Evolutionary conservation across 371 early-diverging fungal genomes (phyloP).

Genomic region (Zopfochytrium polystomum): DNA sequence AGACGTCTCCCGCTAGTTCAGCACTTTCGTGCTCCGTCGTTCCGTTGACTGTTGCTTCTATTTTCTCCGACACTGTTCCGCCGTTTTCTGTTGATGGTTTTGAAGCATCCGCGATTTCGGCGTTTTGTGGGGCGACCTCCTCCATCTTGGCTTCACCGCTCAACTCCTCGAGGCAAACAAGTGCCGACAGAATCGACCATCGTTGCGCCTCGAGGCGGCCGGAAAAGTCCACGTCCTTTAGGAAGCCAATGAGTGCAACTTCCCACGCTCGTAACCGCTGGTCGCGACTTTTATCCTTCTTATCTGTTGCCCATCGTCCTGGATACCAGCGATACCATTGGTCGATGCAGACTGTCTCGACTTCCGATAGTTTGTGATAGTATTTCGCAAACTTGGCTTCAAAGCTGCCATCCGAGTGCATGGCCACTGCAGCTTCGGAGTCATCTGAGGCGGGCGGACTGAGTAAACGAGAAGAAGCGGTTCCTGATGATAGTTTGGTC

Average conservation of each 20-base stretch:
- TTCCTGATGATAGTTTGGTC: constrained; percentile 2
- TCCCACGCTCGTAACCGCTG: constrained; percentile 45
- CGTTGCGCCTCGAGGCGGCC: constrained; percentile 4
- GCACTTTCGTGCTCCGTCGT: too few relatives aligned
- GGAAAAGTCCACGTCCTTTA: constrained; percentile 30
- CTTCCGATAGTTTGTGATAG: too few relatives aligned
- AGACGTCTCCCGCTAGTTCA: too few relatives aligned
- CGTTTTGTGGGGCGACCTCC: too few relatives aligned
- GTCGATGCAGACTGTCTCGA: constrained; percentile 39
- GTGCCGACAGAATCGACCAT: too few relatives aligned
- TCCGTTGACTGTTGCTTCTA: too few relatives aligned
- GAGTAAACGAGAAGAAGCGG: constrained; percentile 3
- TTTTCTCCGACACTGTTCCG: too few relatives aligned
- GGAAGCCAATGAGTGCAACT: constrained; percentile 44
- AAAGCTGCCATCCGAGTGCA: not conserved
- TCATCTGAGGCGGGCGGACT: not conserved
- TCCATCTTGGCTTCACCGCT: too few relatives aligned
- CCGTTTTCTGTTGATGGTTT: too few relatives aligned
- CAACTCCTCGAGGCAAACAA: too few relatives aligned
- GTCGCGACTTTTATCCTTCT: not conserved
- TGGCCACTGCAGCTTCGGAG: not conserved
- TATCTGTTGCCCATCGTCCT: constrained; percentile 29
- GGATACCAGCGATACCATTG: constrained; percentile 52
- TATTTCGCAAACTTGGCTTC: constrained; percentile 4
- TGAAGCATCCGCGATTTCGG: too few relatives aligned